phyloP scores from a whole-genome alignment of 345 rosid genomes.

The Raphanus raphanistrum region DNA sequence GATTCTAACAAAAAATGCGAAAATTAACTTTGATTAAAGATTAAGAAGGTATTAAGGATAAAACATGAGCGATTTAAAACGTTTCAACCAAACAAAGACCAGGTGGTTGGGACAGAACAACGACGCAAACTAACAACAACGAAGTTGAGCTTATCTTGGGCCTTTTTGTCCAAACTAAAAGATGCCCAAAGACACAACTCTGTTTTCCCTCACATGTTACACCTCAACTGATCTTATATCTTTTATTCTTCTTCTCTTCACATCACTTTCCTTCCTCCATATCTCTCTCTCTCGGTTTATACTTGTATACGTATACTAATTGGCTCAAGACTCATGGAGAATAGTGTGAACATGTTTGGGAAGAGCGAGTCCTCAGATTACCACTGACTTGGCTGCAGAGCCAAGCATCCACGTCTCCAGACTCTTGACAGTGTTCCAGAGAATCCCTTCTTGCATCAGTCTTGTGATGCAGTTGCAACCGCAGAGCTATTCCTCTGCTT shows the following conservation, averaged over 20 bases:
- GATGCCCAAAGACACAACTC: background rate
- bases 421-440: constrained; percentile 24
- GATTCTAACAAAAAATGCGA: background rate
- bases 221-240: background rate
- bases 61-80: background rate
- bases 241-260: background rate
- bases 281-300: background rate
- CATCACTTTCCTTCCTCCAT: too few relatives aligned
- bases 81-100: background rate
- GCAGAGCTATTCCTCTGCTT: constrained; percentile 47
- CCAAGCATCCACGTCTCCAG: constrained; percentile 49
- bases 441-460: constrained; percentile 8
- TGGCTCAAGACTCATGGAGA: constrained; percentile 29
- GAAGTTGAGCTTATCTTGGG: background rate
- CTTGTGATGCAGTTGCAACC: background rate
- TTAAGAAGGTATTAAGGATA: too few relatives aligned
- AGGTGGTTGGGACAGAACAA: background rate
- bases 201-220: constrained; percentile 27
- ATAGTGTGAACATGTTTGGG: constrained; percentile 30
- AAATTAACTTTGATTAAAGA: too few relatives aligned
- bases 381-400: constrained; percentile 65
- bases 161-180: constrained; percentile 6
- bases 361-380: constrained; percentile 36
- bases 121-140: background rate
- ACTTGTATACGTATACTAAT: background rate